Conservation (phyloP, 805 yeast genomes). For the Lipomyces yamanashiensis region DNA sequence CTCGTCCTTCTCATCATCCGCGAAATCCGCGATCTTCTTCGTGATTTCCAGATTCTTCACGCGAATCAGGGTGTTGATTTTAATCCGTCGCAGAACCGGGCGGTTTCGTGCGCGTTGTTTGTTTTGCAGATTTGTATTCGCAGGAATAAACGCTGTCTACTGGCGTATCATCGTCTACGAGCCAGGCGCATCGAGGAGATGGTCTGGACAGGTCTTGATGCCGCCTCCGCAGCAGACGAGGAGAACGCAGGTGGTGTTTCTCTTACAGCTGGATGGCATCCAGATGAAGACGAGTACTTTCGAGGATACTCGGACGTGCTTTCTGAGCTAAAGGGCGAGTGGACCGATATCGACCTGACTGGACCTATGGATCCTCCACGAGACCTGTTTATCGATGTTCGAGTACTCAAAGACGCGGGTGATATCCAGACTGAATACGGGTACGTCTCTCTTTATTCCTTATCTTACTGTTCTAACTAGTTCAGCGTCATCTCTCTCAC, state of each 20-base stretch:
- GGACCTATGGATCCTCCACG: constrained; percentile 91
- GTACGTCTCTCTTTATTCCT: constrained; percentile 29
- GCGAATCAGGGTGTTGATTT: constrained; percentile 28
- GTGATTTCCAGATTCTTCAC: constrained; percentile 48
- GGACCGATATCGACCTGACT: constrained; percentile 81
- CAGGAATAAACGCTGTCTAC: constrained; percentile 84
- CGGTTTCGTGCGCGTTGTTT: constrained; percentile 50
- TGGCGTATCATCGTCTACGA: constrained; percentile 80
- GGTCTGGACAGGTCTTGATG: constrained; percentile 39
- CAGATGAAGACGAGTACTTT: constrained; percentile 78
- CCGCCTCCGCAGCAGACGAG: constrained; percentile 43
- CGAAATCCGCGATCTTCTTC: constrained; percentile 59
- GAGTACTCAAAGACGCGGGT: constrained; percentile 93
- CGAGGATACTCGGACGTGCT: constrained; percentile 71
- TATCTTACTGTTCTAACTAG: constrained; percentile 3
- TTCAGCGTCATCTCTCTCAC: constrained; percentile 77
- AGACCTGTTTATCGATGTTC: constrained; percentile 89
- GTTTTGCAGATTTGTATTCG: constrained; percentile 78
- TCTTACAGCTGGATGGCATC: constrained; percentile 53
- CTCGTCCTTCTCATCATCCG: constrained; percentile 68
- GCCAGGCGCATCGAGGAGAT: constrained; percentile 60
- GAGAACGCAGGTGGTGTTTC: constrained; percentile 44
- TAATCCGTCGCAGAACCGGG: constrained; percentile 42
- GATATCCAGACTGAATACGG: constrained; percentile 98
- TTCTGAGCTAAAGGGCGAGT: constrained; percentile 74